Conservation (phyloP, 164 flowering plant species). For the Stephania cephalantha region DNA sequence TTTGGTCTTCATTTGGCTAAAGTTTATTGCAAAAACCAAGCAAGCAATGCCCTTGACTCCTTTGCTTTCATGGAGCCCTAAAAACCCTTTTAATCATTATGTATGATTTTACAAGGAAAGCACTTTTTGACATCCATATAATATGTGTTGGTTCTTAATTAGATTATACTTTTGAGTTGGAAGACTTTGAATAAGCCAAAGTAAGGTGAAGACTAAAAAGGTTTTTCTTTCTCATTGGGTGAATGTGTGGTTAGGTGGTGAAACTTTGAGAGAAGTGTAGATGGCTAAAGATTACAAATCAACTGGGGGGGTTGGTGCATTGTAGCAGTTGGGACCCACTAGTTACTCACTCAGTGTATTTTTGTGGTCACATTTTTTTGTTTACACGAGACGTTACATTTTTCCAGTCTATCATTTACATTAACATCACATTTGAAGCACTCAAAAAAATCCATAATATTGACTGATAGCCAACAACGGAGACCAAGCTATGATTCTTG, state of each 20-base stretch:
- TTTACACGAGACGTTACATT: too few relatives aligned
- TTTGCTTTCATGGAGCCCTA: neutral
- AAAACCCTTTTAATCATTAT: neutral
- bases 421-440: too few relatives aligned
- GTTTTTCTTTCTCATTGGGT: neutral
- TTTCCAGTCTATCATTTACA: too few relatives aligned
- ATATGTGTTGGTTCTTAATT: neutral
- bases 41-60: neutral
- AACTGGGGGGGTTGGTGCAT: too few relatives aligned
- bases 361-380: too few relatives aligned
- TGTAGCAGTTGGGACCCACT: too few relatives aligned
- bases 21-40: neutral
- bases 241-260: neutral
- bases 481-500: too few relatives aligned
- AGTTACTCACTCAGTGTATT: too few relatives aligned
- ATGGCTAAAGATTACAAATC: too few relatives aligned
- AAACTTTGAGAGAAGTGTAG: neutral
- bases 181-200: neutral
- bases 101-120: neutral
- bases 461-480: too few relatives aligned
- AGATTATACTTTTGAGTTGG: neutral
- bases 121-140: neutral
- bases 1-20: slow-evolving; percentile 4
- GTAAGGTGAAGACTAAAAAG: neutral
- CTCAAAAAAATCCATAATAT: too few relatives aligned